These are phyloP conservation scores for Phytophthora fragariae DNA, from an alignment of 352 stramenopile species.

Conservation along the genomic window DNA sequence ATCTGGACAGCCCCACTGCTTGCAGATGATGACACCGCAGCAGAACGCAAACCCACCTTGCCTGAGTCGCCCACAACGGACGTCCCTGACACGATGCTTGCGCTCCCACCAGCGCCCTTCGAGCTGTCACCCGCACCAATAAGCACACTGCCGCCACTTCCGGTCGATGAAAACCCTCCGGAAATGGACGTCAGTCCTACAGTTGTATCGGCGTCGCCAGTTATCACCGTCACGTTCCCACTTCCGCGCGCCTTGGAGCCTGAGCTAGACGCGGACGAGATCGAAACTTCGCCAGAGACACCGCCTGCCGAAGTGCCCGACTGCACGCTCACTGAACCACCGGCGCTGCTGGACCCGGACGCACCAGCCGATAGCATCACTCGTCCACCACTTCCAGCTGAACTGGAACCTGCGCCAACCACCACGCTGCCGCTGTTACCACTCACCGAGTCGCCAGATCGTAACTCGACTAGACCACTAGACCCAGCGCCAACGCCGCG, in stretches of 20 bases:
- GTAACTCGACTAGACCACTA: constrained; percentile 14
- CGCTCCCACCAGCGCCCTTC: constrained; percentile 22
- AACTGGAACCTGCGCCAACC: constrained; percentile 25
- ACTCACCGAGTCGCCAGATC: constrained; percentile 12
- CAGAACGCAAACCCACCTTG: constrained; percentile 25
- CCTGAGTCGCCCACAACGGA: constrained; percentile 24
- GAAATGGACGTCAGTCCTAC: constrained; percentile 31
- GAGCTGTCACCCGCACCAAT: constrained; percentile 22
- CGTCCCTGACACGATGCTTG: constrained; percentile 34
- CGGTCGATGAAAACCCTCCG: constrained; percentile 27
- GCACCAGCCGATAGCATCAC: constrained; percentile 23
- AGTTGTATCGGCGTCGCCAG: constrained; percentile 28
- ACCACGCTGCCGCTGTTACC: constrained; percentile 23
- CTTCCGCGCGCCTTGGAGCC: constrained; percentile 24
- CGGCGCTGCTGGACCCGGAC: constrained; percentile 16
- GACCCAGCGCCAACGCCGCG: constrained; percentile 3
- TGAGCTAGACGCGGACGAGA: constrained; percentile 20
- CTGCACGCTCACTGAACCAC: constrained; percentile 24
- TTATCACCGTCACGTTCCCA: constrained; percentile 30
- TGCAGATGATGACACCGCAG: constrained; percentile 21
- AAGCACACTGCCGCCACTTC: constrained; percentile 27
- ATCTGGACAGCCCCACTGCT: constrained; percentile 30
- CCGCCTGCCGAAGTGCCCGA: constrained; percentile 22
- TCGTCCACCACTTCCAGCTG: constrained; percentile 24
- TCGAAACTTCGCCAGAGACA: constrained; percentile 22